Conservation (phyloP, 1,284 basidiomycete species). For the Rhodotorula sp. region DNA sequence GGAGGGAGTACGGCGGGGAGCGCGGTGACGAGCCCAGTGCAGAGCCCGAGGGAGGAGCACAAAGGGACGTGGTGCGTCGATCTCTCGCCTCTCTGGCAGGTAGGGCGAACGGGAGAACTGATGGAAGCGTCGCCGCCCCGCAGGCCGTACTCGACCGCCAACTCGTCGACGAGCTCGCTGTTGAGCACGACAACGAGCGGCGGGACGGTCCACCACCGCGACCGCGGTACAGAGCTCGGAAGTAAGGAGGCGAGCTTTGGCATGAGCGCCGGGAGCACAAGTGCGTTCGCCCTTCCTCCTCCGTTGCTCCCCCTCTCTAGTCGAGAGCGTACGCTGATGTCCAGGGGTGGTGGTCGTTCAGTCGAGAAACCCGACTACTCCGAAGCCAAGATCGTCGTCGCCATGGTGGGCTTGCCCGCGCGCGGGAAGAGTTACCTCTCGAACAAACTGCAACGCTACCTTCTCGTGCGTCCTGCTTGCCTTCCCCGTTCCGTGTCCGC, state of each 20-base stretch:
- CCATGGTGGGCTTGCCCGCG: slow-evolving; percentile 88
- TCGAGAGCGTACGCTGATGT: background rate
- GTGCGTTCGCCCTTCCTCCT: slow-evolving; percentile 9
- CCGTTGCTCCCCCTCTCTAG: too few relatives aligned
- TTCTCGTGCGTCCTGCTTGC: slow-evolving; percentile 59
- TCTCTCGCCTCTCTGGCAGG: too few relatives aligned
- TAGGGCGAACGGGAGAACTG: background rate
- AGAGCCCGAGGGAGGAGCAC: slow-evolving; percentile 23
- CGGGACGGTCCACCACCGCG: slow-evolving; percentile 17
- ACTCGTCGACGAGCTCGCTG: slow-evolving; percentile 31
- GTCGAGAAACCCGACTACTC: slow-evolving; percentile 97
- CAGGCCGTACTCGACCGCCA: slow-evolving; percentile 44
- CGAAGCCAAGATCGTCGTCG: slow-evolving; percentile 96
- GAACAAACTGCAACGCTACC: slow-evolving; percentile 79
- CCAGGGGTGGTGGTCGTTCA: slow-evolving; percentile 45
- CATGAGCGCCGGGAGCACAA: slow-evolving; percentile 38
- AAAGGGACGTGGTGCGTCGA: slow-evolving; percentile 25
- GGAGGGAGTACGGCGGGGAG: background rate
- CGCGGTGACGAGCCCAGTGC: slow-evolving; percentile 8
- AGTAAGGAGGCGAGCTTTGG: slow-evolving; percentile 37
- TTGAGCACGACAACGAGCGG: slow-evolving; percentile 20
- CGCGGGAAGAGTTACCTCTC: slow-evolving; percentile 81
- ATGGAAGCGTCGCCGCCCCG: background rate
- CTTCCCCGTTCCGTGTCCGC: background rate
- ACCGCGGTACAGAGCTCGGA: slow-evolving; percentile 13